A percentile compares a stretch with the other conserved stretches of the same genome.
Conservation (phyloP, 495 filamentous ascomycete genomes). For the Penicillium bovifimosum region DNA sequence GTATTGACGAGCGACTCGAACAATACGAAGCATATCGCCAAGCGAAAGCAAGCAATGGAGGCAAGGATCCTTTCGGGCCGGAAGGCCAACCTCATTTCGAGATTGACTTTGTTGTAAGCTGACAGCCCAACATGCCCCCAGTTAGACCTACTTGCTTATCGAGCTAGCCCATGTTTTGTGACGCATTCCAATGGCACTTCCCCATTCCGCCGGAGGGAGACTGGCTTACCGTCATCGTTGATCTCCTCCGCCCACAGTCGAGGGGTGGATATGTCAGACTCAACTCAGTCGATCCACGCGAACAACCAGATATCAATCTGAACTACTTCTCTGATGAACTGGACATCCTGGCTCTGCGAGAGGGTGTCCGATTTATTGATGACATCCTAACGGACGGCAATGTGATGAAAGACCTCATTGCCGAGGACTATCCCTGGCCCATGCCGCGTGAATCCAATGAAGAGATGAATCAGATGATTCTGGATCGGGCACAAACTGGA, state of each 20-base stretch:
- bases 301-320: conserved; percentile 41
- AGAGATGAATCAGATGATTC: conserved; percentile 49
- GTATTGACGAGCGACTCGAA: conserved; percentile 48
- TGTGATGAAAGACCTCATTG: conserved; percentile 47
- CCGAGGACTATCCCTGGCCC: conserved; percentile 47
- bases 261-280: conserved; percentile 48
- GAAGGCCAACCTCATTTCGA: conserved; percentile 58
- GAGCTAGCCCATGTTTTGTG: conserved; percentile 15
- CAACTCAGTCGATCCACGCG: conserved; percentile 20
- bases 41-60: conserved; percentile 46
- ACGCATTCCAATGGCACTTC: conserved; percentile 55
- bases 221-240: conserved; percentile 48
- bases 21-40: conserved; percentile 45
- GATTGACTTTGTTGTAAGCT: conserved; percentile 53
- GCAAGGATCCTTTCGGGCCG: conserved; percentile 54
- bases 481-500: conserved; percentile 54
- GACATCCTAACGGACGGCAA: conserved; percentile 47
- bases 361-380: conserved; percentile 45
- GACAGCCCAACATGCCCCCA: neutral
- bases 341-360: conserved; percentile 46
- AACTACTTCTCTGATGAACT: conserved; percentile 42
- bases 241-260: conserved; percentile 46
- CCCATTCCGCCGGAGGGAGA: conserved; percentile 40
- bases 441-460: conserved; percentile 47
- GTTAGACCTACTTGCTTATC: neutral